Evolutionary conservation across 176 grass and related monocot genomes (phyloP).

Genomic region (Ananas comosus): DNA sequence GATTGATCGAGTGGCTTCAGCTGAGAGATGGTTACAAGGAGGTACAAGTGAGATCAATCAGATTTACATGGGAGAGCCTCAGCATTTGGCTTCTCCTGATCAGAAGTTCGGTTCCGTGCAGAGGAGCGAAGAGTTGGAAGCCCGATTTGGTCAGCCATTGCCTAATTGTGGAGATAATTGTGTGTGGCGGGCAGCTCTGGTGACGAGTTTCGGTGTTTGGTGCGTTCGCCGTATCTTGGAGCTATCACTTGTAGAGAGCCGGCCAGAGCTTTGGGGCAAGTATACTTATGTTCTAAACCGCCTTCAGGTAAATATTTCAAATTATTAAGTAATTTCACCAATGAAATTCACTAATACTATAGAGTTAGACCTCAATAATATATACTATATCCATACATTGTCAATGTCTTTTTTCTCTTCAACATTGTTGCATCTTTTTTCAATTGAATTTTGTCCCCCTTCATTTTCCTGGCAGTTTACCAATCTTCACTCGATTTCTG

Average conservation of each 20-base stretch:
- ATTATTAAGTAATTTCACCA: neutral
- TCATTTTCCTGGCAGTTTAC: neutral
- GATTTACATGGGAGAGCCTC: neutral
- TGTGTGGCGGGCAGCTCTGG: constrained; percentile 55
- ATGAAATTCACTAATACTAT: neutral
- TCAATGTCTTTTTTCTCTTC: too few species aligned
- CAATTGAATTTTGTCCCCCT: too few species aligned
- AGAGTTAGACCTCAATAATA: too few species aligned
- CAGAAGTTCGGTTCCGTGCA: constrained; percentile 4
- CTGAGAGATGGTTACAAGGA: constrained; percentile 42
- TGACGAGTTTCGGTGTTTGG: constrained; percentile 95
- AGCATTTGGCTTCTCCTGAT: constrained; percentile 6
- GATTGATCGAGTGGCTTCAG: constrained; percentile 58
- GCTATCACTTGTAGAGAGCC: constrained; percentile 80
- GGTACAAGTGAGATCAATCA: constrained; percentile 31
- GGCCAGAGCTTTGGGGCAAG: constrained; percentile 98
- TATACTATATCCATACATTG: too few species aligned
- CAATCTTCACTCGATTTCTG: too few species aligned
- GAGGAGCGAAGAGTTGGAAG: constrained; percentile 21
- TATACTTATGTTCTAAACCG: constrained; percentile 98
- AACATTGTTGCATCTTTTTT: too few species aligned
- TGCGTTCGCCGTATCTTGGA: constrained; percentile 65
- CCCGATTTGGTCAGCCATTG: constrained; percentile 24
- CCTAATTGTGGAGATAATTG: constrained; percentile 83
- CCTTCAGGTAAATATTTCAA: constrained; percentile 59